Evolutionary conservation across 2,329 filamentous ascomycete species (phyloP), one percentile per base, ranked within the genome.

Genomic region (Seiridium unicorne): DNA sequence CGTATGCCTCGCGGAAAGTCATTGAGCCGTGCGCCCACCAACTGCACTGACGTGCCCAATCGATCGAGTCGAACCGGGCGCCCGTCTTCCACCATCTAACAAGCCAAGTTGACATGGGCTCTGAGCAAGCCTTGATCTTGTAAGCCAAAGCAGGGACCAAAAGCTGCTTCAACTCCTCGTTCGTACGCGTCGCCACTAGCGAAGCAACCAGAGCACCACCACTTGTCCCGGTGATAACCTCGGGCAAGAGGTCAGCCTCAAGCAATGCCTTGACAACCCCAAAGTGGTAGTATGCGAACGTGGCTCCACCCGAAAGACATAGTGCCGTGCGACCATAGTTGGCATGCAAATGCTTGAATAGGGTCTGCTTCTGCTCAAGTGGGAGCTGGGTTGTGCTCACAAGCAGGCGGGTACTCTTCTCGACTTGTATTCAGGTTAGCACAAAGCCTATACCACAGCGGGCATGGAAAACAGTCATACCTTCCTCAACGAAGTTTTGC

Each of bases 231-330:
- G 95, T 97, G 65, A 99, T 97, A 66, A 99, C 94, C 64, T 96
- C 90, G 0, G 95, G 95, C 1, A 99, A 79, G 1, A 96, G 81
- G 61, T 90, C 85, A 10, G 92, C 91, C 68, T 98, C 95, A 5
- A 98, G 80, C 4, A 98, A 82, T 7, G 93, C 94, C 73, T 92
- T 94, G 55, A 95, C 86, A 8, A 99, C 91, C 9, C 95, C 95
- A 64, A 97, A 92, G 73, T 99, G 95, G 73, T 98, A 98, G 73
- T 97, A 98, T 4, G 95, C 93, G 75, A 99, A 97, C 0, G 91
- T 91, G 3, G 94, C 95, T 0, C 95, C 95, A 2, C 95, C 95
- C 4, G 93, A 97, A 1, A 99, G 80, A 71, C 94, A 99, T 3
- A 99, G 81, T 0, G 95, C 95, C 5, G 94, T 97, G 36, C 94